A percentile compares a stretch with the other conserved stretches of the same genome.
Conservation (phyloP, 345 rosid species). For the Garcia nutans region DNA sequence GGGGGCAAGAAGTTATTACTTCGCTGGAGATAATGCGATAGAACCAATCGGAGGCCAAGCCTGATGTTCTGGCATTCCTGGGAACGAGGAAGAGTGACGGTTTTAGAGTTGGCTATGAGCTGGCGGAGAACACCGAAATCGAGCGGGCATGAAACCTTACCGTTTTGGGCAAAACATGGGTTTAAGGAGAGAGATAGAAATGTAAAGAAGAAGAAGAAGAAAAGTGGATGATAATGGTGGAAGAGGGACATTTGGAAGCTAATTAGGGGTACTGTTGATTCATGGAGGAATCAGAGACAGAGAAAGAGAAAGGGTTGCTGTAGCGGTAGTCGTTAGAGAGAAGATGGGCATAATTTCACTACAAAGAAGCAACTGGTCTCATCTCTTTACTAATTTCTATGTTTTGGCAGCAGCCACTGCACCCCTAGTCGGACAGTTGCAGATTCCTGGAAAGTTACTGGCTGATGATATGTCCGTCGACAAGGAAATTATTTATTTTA, state of each 20-base stretch:
- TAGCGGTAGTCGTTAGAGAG: neutral
- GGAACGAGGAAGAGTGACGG: constrained; percentile 11
- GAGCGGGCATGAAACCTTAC: constrained; percentile 59
- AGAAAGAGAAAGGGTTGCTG: neutral
- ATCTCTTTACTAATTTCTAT: neutral
- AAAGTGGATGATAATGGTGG: constrained; percentile 3
- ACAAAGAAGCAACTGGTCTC: neutral
- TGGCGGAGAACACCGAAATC: constrained; percentile 55
- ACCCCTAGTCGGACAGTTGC: neutral
- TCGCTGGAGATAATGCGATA: constrained; percentile 56
- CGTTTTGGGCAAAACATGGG: constrained; percentile 26
- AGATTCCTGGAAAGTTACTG: neutral
- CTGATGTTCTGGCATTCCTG: constrained; percentile 54
- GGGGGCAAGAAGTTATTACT: constrained; percentile 63
- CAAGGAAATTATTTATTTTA: too few species aligned
- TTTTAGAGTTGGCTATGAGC: constrained; percentile 17
- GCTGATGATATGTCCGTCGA: neutral
- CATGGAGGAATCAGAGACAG: neutral
- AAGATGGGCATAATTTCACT: neutral
- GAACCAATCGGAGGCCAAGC: constrained; percentile 76
- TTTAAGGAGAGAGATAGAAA: constrained; percentile 7
- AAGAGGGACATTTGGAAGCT: constrained; percentile 34
- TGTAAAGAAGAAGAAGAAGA: constrained; percentile 7
- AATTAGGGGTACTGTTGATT: neutral
- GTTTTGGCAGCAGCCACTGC: neutral